These are phyloP conservation scores for Thoreauomyces humboldtii DNA, from an alignment of 192 early-diverging fungal genomes.

Conservation along the genomic window DNA sequence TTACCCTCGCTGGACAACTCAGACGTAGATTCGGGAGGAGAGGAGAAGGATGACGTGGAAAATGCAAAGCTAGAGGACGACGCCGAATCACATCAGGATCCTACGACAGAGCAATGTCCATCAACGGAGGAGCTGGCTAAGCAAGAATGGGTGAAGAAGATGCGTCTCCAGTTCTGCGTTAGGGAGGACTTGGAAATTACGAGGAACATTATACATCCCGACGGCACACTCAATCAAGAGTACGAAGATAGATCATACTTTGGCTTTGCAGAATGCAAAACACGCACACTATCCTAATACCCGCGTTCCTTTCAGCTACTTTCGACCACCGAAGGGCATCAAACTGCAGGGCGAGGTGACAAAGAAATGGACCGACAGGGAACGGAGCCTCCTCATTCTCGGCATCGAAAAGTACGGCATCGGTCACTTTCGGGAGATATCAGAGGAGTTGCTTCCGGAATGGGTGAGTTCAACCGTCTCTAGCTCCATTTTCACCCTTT, in stretches of 20 bases:
- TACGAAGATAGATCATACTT: no score
- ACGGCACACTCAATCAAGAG: conserved; percentile 88
- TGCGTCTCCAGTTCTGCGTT: conserved; percentile 83
- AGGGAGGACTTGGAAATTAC: conserved; percentile 82
- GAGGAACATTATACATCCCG: conserved; percentile 75
- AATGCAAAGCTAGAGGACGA: no score
- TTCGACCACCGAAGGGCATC: conserved; percentile 71
- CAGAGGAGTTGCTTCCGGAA: conserved; percentile 68
- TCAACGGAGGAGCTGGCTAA: conserved; percentile 43
- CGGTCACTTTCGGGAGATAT: conserved; percentile 85
- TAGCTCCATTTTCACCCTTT: no score
- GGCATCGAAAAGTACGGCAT: conserved; percentile 83
- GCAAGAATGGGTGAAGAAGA: conserved; percentile 75
- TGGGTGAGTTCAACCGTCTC: conserved; percentile 56
- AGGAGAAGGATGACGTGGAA: not conserved
- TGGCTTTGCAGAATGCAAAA: no score
- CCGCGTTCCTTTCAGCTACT: conserved; percentile 62
- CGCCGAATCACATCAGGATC: no score
- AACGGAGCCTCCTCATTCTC: conserved; percentile 68
- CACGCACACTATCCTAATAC: no score
- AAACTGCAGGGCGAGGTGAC: conserved; percentile 48
- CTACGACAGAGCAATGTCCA: no score
- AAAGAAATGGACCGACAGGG: conserved; percentile 83
- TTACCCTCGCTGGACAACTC: not conserved
- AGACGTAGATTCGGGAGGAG: not conserved